Conservation (phyloP, 202 grass and related monocot species). For the Miscanthus sacchariflorus region DNA sequence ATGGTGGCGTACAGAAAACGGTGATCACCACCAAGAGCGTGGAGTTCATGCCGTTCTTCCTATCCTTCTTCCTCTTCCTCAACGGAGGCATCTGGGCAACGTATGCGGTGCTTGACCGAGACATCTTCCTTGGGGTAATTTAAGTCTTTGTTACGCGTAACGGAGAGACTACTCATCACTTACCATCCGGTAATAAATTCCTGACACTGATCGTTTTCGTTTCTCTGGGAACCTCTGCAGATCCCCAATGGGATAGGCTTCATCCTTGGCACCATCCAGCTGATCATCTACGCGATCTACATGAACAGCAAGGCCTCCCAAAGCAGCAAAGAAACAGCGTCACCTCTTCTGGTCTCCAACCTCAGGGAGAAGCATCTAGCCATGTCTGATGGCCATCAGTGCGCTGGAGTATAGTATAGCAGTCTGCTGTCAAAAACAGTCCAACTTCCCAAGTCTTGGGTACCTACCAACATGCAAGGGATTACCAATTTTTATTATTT, state of each 20-base stretch:
- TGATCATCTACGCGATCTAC: constrained; percentile 66
- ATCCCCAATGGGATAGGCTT: constrained; percentile 76
- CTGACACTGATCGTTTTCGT: too few relatives aligned
- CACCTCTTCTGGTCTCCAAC: constrained; percentile 19
- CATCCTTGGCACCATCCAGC: constrained; percentile 63
- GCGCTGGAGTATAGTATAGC: not conserved
- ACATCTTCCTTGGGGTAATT: constrained; percentile 65
- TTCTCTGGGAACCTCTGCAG: constrained; percentile 34
- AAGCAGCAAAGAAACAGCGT: not conserved
- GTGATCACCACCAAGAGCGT: constrained; percentile 65
- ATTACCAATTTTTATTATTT: too few relatives aligned
- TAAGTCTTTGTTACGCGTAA: not conserved
- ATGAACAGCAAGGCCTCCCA: constrained; percentile 49
- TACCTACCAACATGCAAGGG: too few relatives aligned
- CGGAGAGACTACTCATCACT: not conserved
- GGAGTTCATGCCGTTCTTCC: constrained; percentile 74
- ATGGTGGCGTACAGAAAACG: constrained; percentile 43
- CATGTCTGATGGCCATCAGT: not conserved
- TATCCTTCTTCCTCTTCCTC: constrained; percentile 71
- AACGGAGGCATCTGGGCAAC: constrained; percentile 67
- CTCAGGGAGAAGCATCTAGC: not conserved
- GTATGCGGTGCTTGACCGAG: constrained; percentile 63
- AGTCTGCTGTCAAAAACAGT: not conserved
- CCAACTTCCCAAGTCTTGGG: not conserved
- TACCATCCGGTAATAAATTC: not conserved